Evolutionary conservation across 2,329 filamentous ascomycete species (phyloP).

Genomic region (Ophiocordyceps robertsii): DNA sequence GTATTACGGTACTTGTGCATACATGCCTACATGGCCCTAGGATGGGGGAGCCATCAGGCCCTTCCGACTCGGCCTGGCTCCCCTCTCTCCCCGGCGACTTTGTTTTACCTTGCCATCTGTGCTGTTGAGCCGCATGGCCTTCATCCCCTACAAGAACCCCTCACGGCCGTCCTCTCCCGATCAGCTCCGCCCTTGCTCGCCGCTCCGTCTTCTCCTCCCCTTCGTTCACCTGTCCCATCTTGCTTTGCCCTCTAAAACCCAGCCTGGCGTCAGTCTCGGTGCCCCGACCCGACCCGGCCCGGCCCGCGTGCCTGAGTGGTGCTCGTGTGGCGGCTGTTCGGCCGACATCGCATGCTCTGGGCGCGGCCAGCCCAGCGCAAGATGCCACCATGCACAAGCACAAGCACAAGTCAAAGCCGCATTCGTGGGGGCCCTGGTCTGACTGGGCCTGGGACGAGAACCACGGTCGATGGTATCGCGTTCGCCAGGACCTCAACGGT

Average conservation of each 20-base stretch:
- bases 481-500: slow-evolving; percentile 13
- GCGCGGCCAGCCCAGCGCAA: slow-evolving; percentile 6
- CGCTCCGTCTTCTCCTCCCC: not conserved
- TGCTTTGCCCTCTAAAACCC: not conserved
- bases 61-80: not conserved
- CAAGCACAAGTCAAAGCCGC: slow-evolving; percentile 13
- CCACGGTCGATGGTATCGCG: slow-evolving; percentile 9
- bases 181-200: not conserved
- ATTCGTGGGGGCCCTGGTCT: slow-evolving; percentile 13
- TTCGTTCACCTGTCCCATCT: not conserved
- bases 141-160: not conserved
- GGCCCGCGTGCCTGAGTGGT: not conserved
- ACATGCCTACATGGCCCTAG: not conserved
- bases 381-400: slow-evolving; percentile 16
- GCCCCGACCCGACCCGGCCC: not conserved
- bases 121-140: not conserved
- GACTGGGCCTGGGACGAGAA: slow-evolving; percentile 11
- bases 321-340: not conserved
- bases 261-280: not conserved
- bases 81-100: not conserved
- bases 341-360: not conserved
- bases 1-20: not conserved
- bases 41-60: not conserved
- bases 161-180: not conserved
- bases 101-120: not conserved